Evolutionary conservation across 345 rosid species (phyloP).

Genomic region (Pistacia atlantica): DNA sequence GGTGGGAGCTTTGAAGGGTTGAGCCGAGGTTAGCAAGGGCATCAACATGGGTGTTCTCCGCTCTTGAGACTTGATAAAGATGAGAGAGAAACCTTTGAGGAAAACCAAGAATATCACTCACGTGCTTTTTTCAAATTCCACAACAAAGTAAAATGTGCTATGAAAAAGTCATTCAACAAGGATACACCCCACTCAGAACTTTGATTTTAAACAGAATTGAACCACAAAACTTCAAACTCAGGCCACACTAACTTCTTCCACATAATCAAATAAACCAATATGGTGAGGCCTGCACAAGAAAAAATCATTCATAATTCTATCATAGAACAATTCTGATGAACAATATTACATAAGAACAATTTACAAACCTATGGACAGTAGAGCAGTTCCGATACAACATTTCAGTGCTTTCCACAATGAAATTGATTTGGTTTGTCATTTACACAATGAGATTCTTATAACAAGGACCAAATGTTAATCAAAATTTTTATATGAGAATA

Average conservation of each 20-base stretch:
- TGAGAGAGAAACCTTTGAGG: not conserved
- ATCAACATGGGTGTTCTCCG: too few species aligned
- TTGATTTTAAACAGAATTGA: slow-evolving; percentile 89
- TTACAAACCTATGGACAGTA: slow-evolving; percentile 69
- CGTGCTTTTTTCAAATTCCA: not conserved
- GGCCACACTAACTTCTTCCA: slow-evolving; percentile 92
- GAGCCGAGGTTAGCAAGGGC: too few species aligned
- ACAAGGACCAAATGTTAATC: slow-evolving; percentile 30
- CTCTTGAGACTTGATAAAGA: not conserved
- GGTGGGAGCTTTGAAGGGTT: too few species aligned
- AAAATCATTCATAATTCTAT: slow-evolving; percentile 28
- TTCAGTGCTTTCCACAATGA: slow-evolving; percentile 65
- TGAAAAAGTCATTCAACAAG: slow-evolving; percentile 32
- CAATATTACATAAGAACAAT: slow-evolving; percentile 9
- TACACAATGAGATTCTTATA: slow-evolving; percentile 28
- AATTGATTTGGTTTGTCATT: slow-evolving; percentile 70
- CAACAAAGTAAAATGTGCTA: slow-evolving; percentile 3
- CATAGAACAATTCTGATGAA: slow-evolving; percentile 14
- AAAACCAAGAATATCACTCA: not conserved
- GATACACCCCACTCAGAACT: slow-evolving; percentile 99
- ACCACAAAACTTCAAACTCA: slow-evolving; percentile 96
- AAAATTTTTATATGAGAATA: not conserved
- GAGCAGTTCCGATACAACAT: slow-evolving; percentile 53
- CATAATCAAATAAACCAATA: slow-evolving; percentile 80
- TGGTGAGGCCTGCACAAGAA: slow-evolving; percentile 69